phyloP scores from a whole-genome alignment of 148 eudicot genomes.

The Camellia japonica region DNA sequence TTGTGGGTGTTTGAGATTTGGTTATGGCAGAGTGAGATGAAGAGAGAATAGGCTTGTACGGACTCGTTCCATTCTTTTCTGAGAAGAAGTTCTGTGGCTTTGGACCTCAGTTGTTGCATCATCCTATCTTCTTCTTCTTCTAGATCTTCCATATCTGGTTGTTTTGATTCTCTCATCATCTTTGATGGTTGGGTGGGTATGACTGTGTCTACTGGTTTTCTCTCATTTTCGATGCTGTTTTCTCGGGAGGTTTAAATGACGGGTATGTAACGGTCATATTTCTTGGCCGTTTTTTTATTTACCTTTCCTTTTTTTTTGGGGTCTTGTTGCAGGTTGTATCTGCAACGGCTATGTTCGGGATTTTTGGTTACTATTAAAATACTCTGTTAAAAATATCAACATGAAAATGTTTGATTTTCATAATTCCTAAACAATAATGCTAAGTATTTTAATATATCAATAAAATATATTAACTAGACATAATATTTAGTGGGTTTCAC shows the following conservation, averaged over 20 bases:
- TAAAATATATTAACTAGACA: too few relatives aligned
- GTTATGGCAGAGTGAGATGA: constrained; percentile 56
- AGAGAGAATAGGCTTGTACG: constrained; percentile 52
- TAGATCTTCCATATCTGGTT: constrained; percentile 18
- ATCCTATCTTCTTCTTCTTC: constrained; percentile 69
- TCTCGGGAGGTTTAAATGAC: constrained; percentile 25
- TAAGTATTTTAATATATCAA: too few relatives aligned
- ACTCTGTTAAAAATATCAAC: neutral
- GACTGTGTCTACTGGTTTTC: neutral
- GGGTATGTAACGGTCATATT: constrained; percentile 48
- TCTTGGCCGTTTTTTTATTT: neutral
- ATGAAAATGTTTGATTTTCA: too few relatives aligned
- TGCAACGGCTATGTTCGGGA: constrained; percentile 10
- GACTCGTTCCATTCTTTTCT: constrained; percentile 67
- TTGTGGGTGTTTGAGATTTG: constrained; percentile 30
- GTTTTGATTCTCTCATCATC: constrained; percentile 12
- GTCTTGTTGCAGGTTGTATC: neutral
- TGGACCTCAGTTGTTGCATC: constrained; percentile 69
- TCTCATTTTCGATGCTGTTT: neutral
- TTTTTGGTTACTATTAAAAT: neutral
- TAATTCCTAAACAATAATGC: too few relatives aligned
- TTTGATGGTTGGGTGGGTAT: neutral
- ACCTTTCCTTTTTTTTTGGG: neutral
- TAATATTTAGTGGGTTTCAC: too few relatives aligned
- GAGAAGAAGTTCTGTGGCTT: constrained; percentile 79